Conservation (phyloP, 2,329 filamentous ascomycete genomes). For the Sporothrix variecibatus region DNA sequence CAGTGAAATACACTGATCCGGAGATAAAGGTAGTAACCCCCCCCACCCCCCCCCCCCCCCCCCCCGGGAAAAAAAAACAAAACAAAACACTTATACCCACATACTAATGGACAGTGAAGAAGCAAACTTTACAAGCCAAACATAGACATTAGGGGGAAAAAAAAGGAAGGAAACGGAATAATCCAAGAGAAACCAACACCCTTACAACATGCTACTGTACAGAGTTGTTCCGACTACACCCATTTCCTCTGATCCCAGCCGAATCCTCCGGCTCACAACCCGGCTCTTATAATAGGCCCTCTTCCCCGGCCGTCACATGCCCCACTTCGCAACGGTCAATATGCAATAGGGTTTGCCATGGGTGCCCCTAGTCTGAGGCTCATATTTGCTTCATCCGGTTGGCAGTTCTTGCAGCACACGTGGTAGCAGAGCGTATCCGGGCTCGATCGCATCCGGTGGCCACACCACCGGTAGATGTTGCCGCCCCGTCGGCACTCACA, state of each 20-base stretch:
- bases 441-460: slow-evolving; percentile 48
- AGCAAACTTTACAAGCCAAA: not conserved
- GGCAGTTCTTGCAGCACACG: slow-evolving; percentile 49
- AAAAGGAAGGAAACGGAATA: not conserved
- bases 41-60: too few species aligned
- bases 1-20: too few species aligned
- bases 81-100: not conserved
- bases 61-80: not conserved
- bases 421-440: slow-evolving; percentile 57
- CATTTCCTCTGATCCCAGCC: not conserved
- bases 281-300: not conserved
- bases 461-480: slow-evolving; percentile 50
- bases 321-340: not conserved
- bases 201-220: not conserved
- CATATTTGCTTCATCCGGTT: slow-evolving; percentile 36
- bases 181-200: not conserved
- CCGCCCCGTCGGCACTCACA: slow-evolving; percentile 51
- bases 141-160: not conserved
- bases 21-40: not conserved
- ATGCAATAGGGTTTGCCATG: not conserved
- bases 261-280: not conserved
- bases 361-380: not conserved
- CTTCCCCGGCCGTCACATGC: not conserved
- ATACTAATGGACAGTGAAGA: not conserved
- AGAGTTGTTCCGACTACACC: not conserved